Evolutionary conservation across 2,329 filamentous ascomycete genomes (phyloP).

Genomic region (Trichoderma sp.): DNA sequence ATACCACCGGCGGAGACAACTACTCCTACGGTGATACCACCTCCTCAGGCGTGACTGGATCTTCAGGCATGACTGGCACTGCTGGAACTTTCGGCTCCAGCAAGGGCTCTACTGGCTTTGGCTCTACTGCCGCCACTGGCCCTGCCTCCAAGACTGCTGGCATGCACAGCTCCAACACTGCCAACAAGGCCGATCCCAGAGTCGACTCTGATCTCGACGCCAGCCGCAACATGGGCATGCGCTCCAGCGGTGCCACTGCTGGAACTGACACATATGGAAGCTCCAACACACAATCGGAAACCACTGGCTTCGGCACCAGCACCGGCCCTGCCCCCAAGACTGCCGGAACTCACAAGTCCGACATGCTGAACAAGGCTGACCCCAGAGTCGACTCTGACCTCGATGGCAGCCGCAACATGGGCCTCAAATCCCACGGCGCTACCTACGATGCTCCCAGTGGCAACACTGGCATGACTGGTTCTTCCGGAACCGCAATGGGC

Average conservation of each 20-base stretch:
- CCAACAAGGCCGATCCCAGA: slow-evolving; percentile 52
- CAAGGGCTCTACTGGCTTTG: slow-evolving; percentile 18
- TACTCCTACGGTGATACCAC: slow-evolving; percentile 26
- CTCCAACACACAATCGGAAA: not conserved
- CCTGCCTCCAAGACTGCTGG: slow-evolving; percentile 33
- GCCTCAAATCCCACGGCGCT: slow-evolving; percentile 21
- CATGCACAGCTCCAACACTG: slow-evolving; percentile 43
- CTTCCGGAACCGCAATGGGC: slow-evolving; percentile 36
- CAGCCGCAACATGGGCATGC: slow-evolving; percentile 29
- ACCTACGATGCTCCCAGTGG: not conserved
- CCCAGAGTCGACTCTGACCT: slow-evolving; percentile 55
- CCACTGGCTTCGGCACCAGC: not conserved
- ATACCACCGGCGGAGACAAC: slow-evolving; percentile 44
- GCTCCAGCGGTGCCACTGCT: slow-evolving; percentile 19
- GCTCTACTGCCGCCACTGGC: slow-evolving; percentile 22
- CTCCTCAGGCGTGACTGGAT: slow-evolving; percentile 29
- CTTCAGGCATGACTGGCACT: slow-evolving; percentile 29
- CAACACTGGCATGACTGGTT: slow-evolving; percentile 22
- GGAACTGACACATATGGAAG: not conserved
- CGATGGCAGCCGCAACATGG: slow-evolving; percentile 36
- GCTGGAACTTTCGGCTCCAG: not conserved
- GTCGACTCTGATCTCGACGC: slow-evolving; percentile 52
- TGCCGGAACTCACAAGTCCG: slow-evolving; percentile 41
- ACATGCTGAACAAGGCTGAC: slow-evolving; percentile 49
- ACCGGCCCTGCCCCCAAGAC: slow-evolving; percentile 14